Base-by-base conservation (phyloP, 768 basidiomycete species). In the Tulasnella calospora region DNA sequence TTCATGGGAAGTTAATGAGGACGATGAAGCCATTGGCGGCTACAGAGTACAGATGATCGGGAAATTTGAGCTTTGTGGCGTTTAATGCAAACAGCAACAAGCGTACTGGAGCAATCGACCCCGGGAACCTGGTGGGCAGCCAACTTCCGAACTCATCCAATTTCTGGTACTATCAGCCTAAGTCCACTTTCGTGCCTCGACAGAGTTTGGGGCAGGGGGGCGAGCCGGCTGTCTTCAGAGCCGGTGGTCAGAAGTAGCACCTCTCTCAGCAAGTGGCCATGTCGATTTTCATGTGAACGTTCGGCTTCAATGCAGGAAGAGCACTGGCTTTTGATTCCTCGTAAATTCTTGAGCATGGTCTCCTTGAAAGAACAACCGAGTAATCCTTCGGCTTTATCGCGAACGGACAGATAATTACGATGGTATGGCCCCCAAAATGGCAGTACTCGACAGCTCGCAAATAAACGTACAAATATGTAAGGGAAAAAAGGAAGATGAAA, bases 51-150 rank as follows among this genome's bases (percentile, higher is more conserved):
- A 3, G 55, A 21, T 23, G 47, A 19, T 38, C 21, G 57, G 51
- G n/a, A 76, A 72, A 72, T 72, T 72, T 40, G 44, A 72, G 33
- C 70, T 40, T 27, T 46, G 71, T 72, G 38, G 44, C 71, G 38
- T 35, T 41, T 21, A 7, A 17, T 33, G 33, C 61, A 67, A 67
- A 67, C 33, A 30, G 61, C 61, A 13, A 67, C 61, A 67, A 67
- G 61, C 61, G 27, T 17, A 35, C 61, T 15, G 8, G 10, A 67
- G 61, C 30, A 30, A 67, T 67, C 5, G 51, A n/a, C 21, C 44
- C 44, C 12, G 8, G 5, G 1, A 19, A 44, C 44, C 44, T 44
- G 17, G 44, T 44, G 13, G 17, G 44, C 44, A 17, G 44, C 44
- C 15, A 44, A 44, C 17, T 44, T 44, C 44, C 44, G 44, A 40